These are phyloP conservation scores for Gossypium gossypioides DNA, from an alignment of 441 rosid genomes.

Conservation along the genomic window DNA sequence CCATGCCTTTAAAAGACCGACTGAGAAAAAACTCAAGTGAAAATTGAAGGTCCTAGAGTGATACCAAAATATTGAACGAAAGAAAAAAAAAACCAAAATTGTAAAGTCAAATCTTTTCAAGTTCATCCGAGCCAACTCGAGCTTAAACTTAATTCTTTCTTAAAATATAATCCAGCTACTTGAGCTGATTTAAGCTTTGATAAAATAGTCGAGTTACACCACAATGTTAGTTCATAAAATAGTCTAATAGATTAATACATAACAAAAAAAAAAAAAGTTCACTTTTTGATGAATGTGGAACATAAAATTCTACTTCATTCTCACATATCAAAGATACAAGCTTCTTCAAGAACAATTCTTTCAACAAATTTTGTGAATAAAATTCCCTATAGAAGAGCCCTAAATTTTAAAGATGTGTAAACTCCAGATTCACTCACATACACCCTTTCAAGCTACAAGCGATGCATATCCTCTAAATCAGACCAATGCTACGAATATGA, in stretches of 20 bases:
- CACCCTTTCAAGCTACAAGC: too few relatives aligned
- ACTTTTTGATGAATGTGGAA: neutral
- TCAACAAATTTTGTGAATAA: neutral
- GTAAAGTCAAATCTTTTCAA: neutral
- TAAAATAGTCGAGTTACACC: conserved; percentile 14
- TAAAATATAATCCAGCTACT: too few relatives aligned
- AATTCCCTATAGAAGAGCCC: neutral
- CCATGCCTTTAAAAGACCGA: neutral
- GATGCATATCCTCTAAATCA: too few relatives aligned
- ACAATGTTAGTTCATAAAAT: conserved; percentile 7
- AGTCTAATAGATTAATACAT: neutral
- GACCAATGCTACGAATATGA: too few relatives aligned
- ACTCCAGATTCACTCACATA: too few relatives aligned
- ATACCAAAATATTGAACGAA: too few relatives aligned
- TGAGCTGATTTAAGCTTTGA: too few relatives aligned
- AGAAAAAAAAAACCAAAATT: neutral
- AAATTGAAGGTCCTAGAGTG: neutral
- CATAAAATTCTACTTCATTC: neutral
- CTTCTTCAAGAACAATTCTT: neutral
- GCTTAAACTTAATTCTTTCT: too few relatives aligned
- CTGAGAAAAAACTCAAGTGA: neutral
- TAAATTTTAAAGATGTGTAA: neutral
- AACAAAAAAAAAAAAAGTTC: neutral
- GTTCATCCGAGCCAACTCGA: too few relatives aligned
- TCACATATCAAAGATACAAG: neutral